These are phyloP conservation scores for Graphium sp. DNA, from an alignment of 2,329 filamentous ascomycete species.

Conservation along the genomic window DNA sequence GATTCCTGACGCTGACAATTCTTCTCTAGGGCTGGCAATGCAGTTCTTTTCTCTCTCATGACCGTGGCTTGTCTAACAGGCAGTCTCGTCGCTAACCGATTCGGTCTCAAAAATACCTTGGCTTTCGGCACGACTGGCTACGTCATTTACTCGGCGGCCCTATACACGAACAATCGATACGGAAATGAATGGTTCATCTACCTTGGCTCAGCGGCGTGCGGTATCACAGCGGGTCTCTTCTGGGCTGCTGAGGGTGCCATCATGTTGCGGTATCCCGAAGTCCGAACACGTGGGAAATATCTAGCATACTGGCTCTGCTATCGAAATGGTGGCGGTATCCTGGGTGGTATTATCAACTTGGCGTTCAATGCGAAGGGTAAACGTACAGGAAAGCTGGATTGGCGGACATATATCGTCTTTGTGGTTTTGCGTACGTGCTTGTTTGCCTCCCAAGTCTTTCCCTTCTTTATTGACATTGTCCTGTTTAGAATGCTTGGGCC, in stretches of 20 bases:
- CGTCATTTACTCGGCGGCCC: slow-evolving; percentile 25
- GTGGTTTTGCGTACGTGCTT: slow-evolving; percentile 10
- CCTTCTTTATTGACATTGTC: too few species aligned
- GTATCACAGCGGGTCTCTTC: slow-evolving; percentile 28
- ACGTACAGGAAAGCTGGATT: slow-evolving; percentile 10
- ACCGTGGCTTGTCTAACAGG: slow-evolving; percentile 19
- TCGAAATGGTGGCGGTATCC: slow-evolving; percentile 26
- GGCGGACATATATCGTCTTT: slow-evolving; percentile 12
- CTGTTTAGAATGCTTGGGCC: slow-evolving; percentile 11
- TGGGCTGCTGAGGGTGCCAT: slow-evolving; percentile 33
- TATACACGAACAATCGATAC: slow-evolving; percentile 31
- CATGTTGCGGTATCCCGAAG: slow-evolving; percentile 29
- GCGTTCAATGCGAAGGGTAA: slow-evolving; percentile 18
- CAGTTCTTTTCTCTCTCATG: slow-evolving; percentile 28
- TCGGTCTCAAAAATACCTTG: slow-evolving; percentile 27
- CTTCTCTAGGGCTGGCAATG: slow-evolving; percentile 29
- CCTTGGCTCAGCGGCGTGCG: slow-evolving; percentile 27
- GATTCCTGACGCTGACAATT: too few species aligned
- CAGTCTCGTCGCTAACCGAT: slow-evolving; percentile 24
- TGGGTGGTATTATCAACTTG: slow-evolving; percentile 27
- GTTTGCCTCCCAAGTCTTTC: too few species aligned
- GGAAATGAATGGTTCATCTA: slow-evolving; percentile 34
- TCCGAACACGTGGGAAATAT: slow-evolving; percentile 25
- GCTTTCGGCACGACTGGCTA: slow-evolving; percentile 27
- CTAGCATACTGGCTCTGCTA: slow-evolving; percentile 45